A percentile compares a stretch with the other conserved stretches of the same genome.
These are phyloP conservation scores for Immersiella caudata DNA, from an alignment of 495 filamentous ascomycete genomes.

Conservation along the genomic window DNA sequence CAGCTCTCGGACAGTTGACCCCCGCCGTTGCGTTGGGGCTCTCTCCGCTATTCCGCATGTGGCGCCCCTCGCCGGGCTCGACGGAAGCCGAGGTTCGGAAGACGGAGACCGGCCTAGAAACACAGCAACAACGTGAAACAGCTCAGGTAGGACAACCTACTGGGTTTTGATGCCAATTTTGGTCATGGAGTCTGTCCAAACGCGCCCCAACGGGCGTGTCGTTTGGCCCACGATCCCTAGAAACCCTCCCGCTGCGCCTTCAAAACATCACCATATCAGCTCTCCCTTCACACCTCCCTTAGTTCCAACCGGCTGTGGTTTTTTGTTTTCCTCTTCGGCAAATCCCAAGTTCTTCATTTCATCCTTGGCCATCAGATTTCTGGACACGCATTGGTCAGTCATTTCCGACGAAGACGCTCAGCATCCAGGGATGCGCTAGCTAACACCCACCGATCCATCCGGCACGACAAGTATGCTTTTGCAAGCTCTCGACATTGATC, in stretches of 20 bases:
- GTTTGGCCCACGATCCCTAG: background rate
- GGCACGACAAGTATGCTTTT: constrained; percentile 84
- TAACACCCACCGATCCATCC: constrained; percentile 80
- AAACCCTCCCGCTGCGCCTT: background rate
- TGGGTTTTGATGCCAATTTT: background rate
- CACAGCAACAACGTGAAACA: background rate
- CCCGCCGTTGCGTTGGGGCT: background rate
- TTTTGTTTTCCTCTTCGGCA: constrained; percentile 27
- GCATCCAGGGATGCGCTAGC: background rate
- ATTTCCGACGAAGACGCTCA: background rate
- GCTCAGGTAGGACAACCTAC: background rate
- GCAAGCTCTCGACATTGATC: constrained; percentile 80
- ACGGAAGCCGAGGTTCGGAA: background rate
- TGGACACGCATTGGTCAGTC: constrained; percentile 35
- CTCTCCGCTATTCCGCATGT: background rate
- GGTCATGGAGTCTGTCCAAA: background rate
- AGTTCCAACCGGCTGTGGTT: constrained; percentile 16
- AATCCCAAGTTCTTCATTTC: constrained; percentile 92
- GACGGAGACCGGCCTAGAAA: background rate
- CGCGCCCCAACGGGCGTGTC: background rate
- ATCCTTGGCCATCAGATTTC: constrained; percentile 94
- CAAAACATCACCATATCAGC: constrained; percentile 44
- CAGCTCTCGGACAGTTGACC: background rate
- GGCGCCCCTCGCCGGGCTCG: background rate
- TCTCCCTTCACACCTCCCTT: constrained; percentile 45